Percentiles rank a stretch among this genome's conserved stretches.
phyloP scores from a whole-genome alignment of 352 stramenopile species.

The Phytophthora nicotianae region DNA sequence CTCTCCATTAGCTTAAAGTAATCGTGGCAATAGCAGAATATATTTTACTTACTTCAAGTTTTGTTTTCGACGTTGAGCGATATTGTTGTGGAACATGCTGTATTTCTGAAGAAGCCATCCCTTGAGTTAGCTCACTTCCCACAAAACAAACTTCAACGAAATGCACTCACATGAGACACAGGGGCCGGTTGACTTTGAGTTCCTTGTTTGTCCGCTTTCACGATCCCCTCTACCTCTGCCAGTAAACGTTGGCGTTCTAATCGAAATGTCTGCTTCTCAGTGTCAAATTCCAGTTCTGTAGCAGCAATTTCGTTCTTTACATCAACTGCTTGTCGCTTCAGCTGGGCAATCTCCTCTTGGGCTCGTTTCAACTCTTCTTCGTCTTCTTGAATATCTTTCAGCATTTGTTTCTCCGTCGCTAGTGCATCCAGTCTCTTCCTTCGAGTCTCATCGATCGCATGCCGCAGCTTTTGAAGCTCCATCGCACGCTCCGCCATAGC shows the following conservation, averaged over 20 bases:
- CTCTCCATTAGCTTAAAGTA: background rate
- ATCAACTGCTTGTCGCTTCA: constrained; percentile 43
- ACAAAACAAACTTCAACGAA: constrained; percentile 1
- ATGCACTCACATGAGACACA: constrained; percentile 25
- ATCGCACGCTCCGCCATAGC: constrained; percentile 47
- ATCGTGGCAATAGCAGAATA: background rate
- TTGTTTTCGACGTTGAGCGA: constrained; percentile 49
- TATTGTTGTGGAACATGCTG: constrained; percentile 46
- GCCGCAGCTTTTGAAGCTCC: constrained; percentile 59
- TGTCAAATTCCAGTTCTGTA: constrained; percentile 51
- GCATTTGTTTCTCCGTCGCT: constrained; percentile 45
- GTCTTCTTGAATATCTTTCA: constrained; percentile 42
- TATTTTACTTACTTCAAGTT: constrained; percentile 31
- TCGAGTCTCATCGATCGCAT: constrained; percentile 51
- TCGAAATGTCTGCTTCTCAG: constrained; percentile 50
- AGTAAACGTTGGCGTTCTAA: constrained; percentile 54
- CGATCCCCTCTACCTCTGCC: constrained; percentile 53
- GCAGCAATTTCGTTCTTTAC: constrained; percentile 50
- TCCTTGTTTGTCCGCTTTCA: constrained; percentile 43
- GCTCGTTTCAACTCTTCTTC: constrained; percentile 47
- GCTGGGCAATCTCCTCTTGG: constrained; percentile 43
- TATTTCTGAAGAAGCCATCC: constrained; percentile 22
- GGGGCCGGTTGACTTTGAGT: constrained; percentile 6
- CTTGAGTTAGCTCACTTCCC: background rate
- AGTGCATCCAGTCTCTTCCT: constrained; percentile 49